A percentile compares a stretch with the other conserved stretches of the same genome.
Conservation (phyloP, 2,329 filamentous ascomycete genomes). For the Aspergillus intermedius region DNA sequence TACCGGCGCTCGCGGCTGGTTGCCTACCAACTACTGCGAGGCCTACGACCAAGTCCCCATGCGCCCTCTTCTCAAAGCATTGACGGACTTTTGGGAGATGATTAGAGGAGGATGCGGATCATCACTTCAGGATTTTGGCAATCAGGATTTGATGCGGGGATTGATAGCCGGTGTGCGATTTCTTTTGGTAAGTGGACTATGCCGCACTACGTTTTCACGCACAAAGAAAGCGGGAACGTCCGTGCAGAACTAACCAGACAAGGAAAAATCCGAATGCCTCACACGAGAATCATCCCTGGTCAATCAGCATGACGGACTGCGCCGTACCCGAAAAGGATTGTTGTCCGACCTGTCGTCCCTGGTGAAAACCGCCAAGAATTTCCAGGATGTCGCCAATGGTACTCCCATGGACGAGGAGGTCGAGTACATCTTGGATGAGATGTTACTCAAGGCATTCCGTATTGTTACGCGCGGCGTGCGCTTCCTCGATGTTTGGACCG, state of each 20-base stretch:
- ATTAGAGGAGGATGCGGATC: constrained; percentile 70
- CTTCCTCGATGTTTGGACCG: constrained; percentile 80
- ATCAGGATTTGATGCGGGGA: constrained; percentile 89
- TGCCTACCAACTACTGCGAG: constrained; percentile 97
- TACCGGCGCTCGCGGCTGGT: constrained; percentile 83
- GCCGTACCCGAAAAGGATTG: constrained; percentile 76
- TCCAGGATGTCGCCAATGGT: constrained; percentile 66
- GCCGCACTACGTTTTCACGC: neutral
- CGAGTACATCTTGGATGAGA: constrained; percentile 69
- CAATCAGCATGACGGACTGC: constrained; percentile 66
- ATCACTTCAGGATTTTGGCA: constrained; percentile 72
- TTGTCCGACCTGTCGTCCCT: constrained; percentile 83
- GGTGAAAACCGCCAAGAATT: constrained; percentile 78
- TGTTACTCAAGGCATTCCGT: constrained; percentile 88
- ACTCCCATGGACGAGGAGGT: constrained; percentile 33
- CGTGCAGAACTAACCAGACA: constrained; percentile 3
- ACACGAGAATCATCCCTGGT: constrained; percentile 73
- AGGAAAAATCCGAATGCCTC: constrained; percentile 85
- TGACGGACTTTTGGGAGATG: constrained; percentile 89
- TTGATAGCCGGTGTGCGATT: constrained; percentile 90
- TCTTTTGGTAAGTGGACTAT: constrained; percentile 62
- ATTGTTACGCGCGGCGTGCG: constrained; percentile 86
- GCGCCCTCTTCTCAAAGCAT: constrained; percentile 72
- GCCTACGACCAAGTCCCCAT: constrained; percentile 86
- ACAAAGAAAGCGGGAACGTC: neutral